Conservation (phyloP, 2,329 filamentous ascomycete species). For the Calonectria multiphialidica region DNA sequence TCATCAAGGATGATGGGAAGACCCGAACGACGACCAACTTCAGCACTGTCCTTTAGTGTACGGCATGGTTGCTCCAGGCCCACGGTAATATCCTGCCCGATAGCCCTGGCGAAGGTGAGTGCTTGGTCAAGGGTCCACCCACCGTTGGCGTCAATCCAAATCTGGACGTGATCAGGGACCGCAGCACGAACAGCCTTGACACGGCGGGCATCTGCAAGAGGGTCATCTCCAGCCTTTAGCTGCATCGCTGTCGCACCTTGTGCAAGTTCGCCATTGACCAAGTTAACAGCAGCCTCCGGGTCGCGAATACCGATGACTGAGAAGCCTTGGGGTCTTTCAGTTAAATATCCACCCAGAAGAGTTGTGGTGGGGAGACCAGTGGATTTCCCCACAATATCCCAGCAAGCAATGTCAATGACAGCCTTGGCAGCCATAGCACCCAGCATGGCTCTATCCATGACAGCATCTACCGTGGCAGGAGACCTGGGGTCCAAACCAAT, state of each 20-base stretch:
- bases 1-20: constrained; percentile 15
- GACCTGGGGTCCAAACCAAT: background rate
- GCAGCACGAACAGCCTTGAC: constrained; percentile 1
- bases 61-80: constrained; percentile 4
- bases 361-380: background rate
- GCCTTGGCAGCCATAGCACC: background rate
- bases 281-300: background rate
- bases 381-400: background rate
- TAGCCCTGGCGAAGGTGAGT: background rate
- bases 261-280: background rate
- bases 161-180: background rate
- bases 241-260: constrained; percentile 15
- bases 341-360: background rate
- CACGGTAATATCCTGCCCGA: background rate
- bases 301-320: background rate
- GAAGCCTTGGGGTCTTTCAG: background rate
- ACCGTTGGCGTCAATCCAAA: constrained; percentile 5
- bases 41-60: background rate
- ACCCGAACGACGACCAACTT: constrained; percentile 3
- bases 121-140: constrained; percentile 7
- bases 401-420: constrained; percentile 18
- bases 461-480: background rate
- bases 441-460: background rate
- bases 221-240: constrained; percentile 17
- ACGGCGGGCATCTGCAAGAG: constrained; percentile 6